Conservation (phyloP, 768 basidiomycete genomes). For the Guyanaporus albipodus region DNA sequence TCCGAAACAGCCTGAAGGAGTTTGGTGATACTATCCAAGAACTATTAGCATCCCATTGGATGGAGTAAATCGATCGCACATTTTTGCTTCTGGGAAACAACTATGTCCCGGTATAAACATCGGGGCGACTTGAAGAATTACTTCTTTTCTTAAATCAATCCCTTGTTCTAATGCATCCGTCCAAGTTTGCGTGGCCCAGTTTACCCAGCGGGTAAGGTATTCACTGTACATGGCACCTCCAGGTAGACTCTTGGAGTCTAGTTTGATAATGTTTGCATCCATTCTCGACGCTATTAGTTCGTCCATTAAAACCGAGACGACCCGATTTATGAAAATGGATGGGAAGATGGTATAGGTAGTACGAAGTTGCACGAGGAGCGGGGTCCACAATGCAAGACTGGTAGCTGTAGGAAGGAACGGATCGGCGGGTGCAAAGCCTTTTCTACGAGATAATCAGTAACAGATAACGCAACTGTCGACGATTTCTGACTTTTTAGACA, state of each 20-base stretch:
- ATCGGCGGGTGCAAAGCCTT: slow-evolving; percentile 43
- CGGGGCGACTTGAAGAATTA: slow-evolving; percentile 44
- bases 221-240: slow-evolving; percentile 46
- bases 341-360: slow-evolving; percentile 54
- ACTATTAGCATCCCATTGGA: slow-evolving; percentile 5
- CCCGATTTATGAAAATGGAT: slow-evolving; percentile 42
- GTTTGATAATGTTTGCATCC: slow-evolving; percentile 16
- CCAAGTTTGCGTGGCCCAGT: slow-evolving; percentile 53
- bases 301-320: slow-evolving; percentile 37
- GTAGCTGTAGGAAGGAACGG: slow-evolving; percentile 47
- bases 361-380: slow-evolving; percentile 56
- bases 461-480: not conserved
- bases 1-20: slow-evolving; percentile 19
- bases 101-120: slow-evolving; percentile 40
- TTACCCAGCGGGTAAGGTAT: slow-evolving; percentile 67
- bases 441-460: slow-evolving; percentile 40
- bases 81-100: slow-evolving; percentile 23
- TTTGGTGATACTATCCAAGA: slow-evolving; percentile 17
- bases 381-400: slow-evolving; percentile 61
- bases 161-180: slow-evolving; percentile 32
- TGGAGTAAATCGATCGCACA: slow-evolving; percentile 30
- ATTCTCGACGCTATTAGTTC: slow-evolving; percentile 10
- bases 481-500: slow-evolving; percentile 70
- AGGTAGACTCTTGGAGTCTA: slow-evolving; percentile 17
- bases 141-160: slow-evolving; percentile 42